These are phyloP conservation scores for Citrullus mucosospermus DNA, from an alignment of 306 rosid genomes.

Conservation along the genomic window DNA sequence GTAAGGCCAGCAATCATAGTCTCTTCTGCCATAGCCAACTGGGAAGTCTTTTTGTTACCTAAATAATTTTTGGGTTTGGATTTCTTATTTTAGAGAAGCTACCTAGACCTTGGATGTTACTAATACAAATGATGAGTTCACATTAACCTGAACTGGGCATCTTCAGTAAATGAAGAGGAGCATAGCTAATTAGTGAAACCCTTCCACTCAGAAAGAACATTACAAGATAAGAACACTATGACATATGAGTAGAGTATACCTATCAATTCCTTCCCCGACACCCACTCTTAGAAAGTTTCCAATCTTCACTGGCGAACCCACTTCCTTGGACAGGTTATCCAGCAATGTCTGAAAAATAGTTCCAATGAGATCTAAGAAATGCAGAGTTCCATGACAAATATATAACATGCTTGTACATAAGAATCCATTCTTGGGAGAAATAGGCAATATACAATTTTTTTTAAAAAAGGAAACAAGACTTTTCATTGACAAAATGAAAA, in stretches of 20 bases:
- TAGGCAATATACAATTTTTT: too few species aligned
- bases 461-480: too few species aligned
- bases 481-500: too few species aligned
- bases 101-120: neutral
- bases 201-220: neutral
- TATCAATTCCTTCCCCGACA: constrained; percentile 84
- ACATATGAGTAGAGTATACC: constrained; percentile 27
- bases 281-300: constrained; percentile 78
- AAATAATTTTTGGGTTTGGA: neutral
- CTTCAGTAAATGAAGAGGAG: neutral
- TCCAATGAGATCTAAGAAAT: neutral
- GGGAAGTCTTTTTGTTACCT: neutral
- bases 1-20: neutral
- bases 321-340: constrained; percentile 65
- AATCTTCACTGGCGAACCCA: constrained; percentile 74
- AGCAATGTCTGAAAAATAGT: constrained; percentile 38
- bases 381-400: neutral
- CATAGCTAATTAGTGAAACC: neutral
- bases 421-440: neutral
- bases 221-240: neutral
- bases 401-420: neutral
- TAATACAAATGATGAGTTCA: neutral
- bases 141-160: neutral
- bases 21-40: neutral
- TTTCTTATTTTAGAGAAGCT: neutral